Percentiles rank a stretch among this genome's conserved stretches.
These are phyloP conservation scores for Isabelozyma rhagii DNA, from an alignment of 805 yeast species.

Conservation along the genomic window DNA sequence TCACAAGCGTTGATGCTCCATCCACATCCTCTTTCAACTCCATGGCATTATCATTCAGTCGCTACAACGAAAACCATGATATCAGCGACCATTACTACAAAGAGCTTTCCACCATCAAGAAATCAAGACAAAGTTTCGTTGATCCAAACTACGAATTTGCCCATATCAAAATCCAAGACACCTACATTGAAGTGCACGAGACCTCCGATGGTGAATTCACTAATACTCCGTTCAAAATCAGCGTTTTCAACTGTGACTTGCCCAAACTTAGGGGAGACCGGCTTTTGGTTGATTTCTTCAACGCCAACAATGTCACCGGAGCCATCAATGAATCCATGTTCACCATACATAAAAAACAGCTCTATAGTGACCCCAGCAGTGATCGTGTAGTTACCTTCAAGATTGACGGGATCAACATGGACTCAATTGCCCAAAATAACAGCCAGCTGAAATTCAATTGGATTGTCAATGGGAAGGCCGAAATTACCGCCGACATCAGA, in stretches of 20 bases:
- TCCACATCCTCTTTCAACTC: not conserved
- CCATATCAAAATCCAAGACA: slow-evolving; percentile 49
- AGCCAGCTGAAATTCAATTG: slow-evolving; percentile 57
- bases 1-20: not conserved
- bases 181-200: slow-evolving; percentile 41
- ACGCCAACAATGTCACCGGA: slow-evolving; percentile 69
- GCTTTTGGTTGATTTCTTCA: slow-evolving; percentile 62
- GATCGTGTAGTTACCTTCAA: slow-evolving; percentile 34
- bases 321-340: slow-evolving; percentile 72
- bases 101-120: slow-evolving; percentile 7
- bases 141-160: slow-evolving; percentile 33
- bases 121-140: slow-evolving; percentile 9
- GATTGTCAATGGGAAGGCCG: slow-evolving; percentile 69
- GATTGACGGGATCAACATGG: slow-evolving; percentile 40
- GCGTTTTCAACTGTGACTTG: slow-evolving; percentile 64
- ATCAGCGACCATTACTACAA: slow-evolving; percentile 22
- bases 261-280: slow-evolving; percentile 58
- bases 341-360: slow-evolving; percentile 73
- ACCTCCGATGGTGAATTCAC: slow-evolving; percentile 2
- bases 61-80: slow-evolving; percentile 29
- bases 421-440: slow-evolving; percentile 21
- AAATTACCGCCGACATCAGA: slow-evolving; percentile 68
- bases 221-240: slow-evolving; percentile 40
- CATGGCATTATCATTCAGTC: slow-evolving; percentile 18
- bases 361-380: slow-evolving; percentile 35